Evolutionary conservation across 345 rosid genomes (phyloP).

Genomic region (Microthlaspi erraticum): DNA sequence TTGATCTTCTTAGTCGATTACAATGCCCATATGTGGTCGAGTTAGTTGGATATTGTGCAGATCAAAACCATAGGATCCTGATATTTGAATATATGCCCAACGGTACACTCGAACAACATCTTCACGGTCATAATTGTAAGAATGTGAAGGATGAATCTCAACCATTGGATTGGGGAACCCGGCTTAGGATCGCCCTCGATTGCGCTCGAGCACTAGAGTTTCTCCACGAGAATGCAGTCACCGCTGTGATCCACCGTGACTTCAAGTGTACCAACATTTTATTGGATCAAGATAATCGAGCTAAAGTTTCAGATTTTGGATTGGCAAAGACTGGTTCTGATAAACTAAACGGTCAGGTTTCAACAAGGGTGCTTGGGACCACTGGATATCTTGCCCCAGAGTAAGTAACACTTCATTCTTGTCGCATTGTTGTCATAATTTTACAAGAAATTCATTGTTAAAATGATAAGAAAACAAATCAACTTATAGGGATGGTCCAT

Average conservation of each 20-base stretch:
- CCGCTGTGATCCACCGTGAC: slow-evolving; percentile 82
- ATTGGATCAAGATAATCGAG: slow-evolving; percentile 62
- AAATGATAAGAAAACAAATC: too few species aligned
- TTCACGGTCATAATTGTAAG: slow-evolving; percentile 44
- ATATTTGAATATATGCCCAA: too few species aligned
- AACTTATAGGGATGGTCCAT: too few species aligned
- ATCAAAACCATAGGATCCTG: slow-evolving; percentile 81
- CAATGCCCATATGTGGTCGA: slow-evolving; percentile 82
- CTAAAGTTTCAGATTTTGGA: slow-evolving; percentile 80
- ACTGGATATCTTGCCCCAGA: slow-evolving; percentile 89
- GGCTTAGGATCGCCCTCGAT: slow-evolving; percentile 82
- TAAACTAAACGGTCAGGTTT: slow-evolving; percentile 75
- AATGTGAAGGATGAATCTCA: slow-evolving; percentile 40
- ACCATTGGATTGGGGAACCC: slow-evolving; percentile 72
- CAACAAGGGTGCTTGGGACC: slow-evolving; percentile 73
- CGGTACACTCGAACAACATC: slow-evolving; percentile 66
- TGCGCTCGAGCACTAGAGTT: slow-evolving; percentile 87
- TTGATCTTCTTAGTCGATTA: slow-evolving; percentile 82
- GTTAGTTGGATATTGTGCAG: slow-evolving; percentile 93
- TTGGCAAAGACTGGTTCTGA: slow-evolving; percentile 78
- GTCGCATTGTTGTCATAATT: not conserved
- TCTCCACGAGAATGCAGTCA: slow-evolving; percentile 69
- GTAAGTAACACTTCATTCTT: slow-evolving; percentile 55
- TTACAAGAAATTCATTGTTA: too few species aligned
- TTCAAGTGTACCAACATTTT: slow-evolving; percentile 80